phyloP scores from a whole-genome alignment of 768 basidiomycete species.

The Mrakia blollopis region DNA sequence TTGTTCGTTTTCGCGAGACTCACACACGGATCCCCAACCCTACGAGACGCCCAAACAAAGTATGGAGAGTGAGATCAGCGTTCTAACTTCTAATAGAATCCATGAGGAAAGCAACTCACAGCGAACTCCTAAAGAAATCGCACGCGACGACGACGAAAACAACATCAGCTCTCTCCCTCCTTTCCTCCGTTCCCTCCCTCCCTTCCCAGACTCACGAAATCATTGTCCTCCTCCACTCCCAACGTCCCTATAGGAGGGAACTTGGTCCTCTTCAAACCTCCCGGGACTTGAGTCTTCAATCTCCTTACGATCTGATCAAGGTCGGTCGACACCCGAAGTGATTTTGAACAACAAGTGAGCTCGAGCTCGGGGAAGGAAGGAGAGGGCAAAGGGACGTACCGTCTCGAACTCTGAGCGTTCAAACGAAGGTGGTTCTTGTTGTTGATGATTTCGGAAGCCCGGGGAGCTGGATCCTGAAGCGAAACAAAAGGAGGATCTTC shows the following conservation, averaged over 20 bases:
- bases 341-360: background rate
- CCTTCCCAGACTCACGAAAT: conserved; percentile 5
- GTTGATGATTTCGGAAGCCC: background rate
- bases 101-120: background rate
- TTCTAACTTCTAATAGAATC: background rate
- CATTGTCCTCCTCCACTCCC: conserved; percentile 16
- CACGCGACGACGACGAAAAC: background rate
- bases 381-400: conserved; percentile 7
- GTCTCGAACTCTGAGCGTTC: conserved; percentile 32
- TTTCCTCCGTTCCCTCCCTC: background rate
- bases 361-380: background rate
- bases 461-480: background rate
- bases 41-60: background rate
- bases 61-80: background rate
- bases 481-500: background rate
- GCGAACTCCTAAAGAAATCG: conserved; percentile 13
- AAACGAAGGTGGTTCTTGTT: conserved; percentile 21
- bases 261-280: conserved; percentile 23
- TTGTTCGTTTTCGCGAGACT: conserved; percentile 44
- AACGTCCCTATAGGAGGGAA: background rate
- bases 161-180: background rate
- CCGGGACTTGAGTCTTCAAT: conserved; percentile 23
- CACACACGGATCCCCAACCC: conserved; percentile 56
- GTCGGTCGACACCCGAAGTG: background rate
- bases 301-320: conserved; percentile 23